These are phyloP conservation scores for Rhododendron simsii DNA, from an alignment of 148 eudicot species.

Conservation along the genomic window DNA sequence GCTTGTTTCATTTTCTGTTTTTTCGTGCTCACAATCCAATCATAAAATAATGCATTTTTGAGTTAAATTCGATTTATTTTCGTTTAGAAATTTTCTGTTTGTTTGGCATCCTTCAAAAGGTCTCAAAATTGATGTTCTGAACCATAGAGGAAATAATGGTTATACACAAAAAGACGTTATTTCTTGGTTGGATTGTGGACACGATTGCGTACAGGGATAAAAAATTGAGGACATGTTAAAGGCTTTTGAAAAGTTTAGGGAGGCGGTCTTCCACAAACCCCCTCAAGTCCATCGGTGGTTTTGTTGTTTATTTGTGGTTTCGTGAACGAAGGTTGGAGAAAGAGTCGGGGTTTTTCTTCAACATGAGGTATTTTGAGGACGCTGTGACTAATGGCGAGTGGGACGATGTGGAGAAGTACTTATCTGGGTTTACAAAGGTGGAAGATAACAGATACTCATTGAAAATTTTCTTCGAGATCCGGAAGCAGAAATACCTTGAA, in stretches of 20 bases:
- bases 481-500: slow-evolving; percentile 73
- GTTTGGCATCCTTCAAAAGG: background rate
- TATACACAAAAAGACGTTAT: background rate
- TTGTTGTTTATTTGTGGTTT: slow-evolving; percentile 3
- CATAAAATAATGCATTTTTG: background rate
- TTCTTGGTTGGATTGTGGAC: background rate
- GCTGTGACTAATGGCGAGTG: slow-evolving; percentile 53
- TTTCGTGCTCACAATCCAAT: background rate
- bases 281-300: background rate
- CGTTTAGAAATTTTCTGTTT: background rate
- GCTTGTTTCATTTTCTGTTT: background rate
- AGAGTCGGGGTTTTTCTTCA: slow-evolving; percentile 62
- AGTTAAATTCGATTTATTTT: background rate
- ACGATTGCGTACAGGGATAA: background rate
- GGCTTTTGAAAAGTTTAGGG: background rate
- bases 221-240: background rate
- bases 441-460: slow-evolving; percentile 64
- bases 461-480: slow-evolving; percentile 66
- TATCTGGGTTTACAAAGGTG: slow-evolving; percentile 60
- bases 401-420: slow-evolving; percentile 66
- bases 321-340: slow-evolving; percentile 48
- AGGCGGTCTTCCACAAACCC: background rate
- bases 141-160: background rate
- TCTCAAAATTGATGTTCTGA: background rate
- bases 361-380: slow-evolving; percentile 62